Evolutionary conservation across 1,284 basidiomycete genomes (phyloP).

Genomic region (Melampsora larici-populina): DNA sequence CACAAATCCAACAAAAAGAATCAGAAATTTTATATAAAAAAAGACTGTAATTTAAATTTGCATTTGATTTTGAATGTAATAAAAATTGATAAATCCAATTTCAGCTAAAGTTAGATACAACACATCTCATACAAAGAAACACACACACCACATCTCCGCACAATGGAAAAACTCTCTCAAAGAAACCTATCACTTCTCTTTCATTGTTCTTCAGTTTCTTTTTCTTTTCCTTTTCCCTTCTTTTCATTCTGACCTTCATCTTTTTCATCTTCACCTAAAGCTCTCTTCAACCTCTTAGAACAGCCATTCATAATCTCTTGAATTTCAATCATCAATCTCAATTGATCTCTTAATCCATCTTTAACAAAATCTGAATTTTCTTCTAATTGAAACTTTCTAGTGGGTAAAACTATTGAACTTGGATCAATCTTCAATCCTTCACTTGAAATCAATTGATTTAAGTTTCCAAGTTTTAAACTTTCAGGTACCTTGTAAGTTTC

Average conservation of each 20-base stretch:
- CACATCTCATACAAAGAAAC: no score
- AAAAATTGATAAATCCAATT: no score
- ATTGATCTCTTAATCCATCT: not conserved
- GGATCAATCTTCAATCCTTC: not conserved
- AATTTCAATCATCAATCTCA: not conserved
- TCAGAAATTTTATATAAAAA: no score
- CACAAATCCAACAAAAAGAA: no score
- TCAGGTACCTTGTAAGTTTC: not conserved
- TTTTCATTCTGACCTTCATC: no score
- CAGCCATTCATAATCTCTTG: not conserved
- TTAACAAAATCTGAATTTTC: not conserved
- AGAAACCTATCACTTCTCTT: not conserved
- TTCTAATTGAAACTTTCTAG: not conserved
- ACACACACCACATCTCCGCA: no score
- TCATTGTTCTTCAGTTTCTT: not conserved
- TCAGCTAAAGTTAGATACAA: no score
- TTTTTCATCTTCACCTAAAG: not conserved
- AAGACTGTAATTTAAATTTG: no score
- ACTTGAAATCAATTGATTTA: not conserved
- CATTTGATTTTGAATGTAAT: no score
- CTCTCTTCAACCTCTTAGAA: not conserved
- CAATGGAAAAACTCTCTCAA: no score
- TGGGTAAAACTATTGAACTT: not conserved
- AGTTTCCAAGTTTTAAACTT: not conserved
- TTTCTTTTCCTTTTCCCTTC: slow-evolving; percentile 1